phyloP scores from a whole-genome alignment of 805 yeast species.

The Wickerhamomyces silvicola region DNA sequence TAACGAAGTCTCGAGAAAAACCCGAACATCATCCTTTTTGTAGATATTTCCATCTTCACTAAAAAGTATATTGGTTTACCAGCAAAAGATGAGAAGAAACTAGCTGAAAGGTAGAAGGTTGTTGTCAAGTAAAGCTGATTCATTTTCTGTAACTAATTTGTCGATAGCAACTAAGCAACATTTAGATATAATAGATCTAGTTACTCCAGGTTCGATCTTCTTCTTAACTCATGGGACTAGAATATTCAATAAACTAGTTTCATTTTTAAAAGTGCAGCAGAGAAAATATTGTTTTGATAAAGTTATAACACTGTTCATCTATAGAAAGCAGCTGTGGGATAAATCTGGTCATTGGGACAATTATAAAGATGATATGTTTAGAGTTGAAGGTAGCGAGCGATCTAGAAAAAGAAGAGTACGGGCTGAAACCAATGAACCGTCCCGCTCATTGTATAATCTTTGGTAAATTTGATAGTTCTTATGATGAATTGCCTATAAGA shows the following conservation, averaged over 20 bases:
- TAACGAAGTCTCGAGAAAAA: too few relatives aligned
- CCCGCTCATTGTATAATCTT: slow-evolving; percentile 92
- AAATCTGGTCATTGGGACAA: slow-evolving; percentile 95
- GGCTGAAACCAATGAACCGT: slow-evolving; percentile 92
- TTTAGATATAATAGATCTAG: slow-evolving; percentile 69
- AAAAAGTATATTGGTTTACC: too few relatives aligned
- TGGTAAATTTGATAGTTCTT: slow-evolving; percentile 67
- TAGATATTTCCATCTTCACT: too few relatives aligned
- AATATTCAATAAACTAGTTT: slow-evolving; percentile 69
- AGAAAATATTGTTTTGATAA: slow-evolving; percentile 78
- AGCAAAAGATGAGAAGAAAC: too few relatives aligned
- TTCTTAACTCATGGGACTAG: slow-evolving; percentile 91
- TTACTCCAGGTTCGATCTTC: slow-evolving; percentile 89
- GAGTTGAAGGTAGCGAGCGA: slow-evolving; percentile 62
- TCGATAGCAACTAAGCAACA: slow-evolving; percentile 46
- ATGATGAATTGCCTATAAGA: slow-evolving; percentile 81
- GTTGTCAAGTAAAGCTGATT: slow-evolving; percentile 7
- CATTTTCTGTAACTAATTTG: slow-evolving; percentile 17
- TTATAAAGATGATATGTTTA: slow-evolving; percentile 91
- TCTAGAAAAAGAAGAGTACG: slow-evolving; percentile 46
- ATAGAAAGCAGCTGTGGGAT: slow-evolving; percentile 79
- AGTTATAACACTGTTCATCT: slow-evolving; percentile 87
- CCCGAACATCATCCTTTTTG: too few relatives aligned
- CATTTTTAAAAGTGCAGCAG: slow-evolving; percentile 84
- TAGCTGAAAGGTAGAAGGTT: too few relatives aligned